Percentiles rank a stretch among this genome's conserved stretches.
Evolutionary conservation across 78 protist genomes (phyloP).

Genomic region (Dictyostelium intermedium): DNA sequence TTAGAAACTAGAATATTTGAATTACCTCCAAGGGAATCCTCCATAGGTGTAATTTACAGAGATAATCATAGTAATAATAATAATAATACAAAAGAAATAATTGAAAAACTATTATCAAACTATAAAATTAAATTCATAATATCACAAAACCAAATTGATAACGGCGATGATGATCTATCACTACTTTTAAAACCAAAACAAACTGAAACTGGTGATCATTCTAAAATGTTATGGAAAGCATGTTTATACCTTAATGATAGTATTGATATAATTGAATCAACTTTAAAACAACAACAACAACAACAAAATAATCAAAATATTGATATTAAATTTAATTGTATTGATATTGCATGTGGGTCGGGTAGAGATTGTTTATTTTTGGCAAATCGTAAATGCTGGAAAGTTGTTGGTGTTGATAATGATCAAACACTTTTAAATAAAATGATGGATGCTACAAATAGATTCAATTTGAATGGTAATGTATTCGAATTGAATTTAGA

Average conservation of each 20-base stretch:
- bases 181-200: not conserved
- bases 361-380: slow-evolving; percentile 71
- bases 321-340: not conserved
- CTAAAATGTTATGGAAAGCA: slow-evolving; percentile 53
- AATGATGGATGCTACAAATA: not conserved
- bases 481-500: not conserved
- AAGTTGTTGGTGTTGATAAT: slow-evolving; percentile 32
- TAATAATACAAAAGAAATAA: not conserved
- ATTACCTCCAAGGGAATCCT: slow-evolving; percentile 59
- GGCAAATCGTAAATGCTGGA: not conserved
- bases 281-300: not conserved
- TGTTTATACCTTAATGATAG: not conserved
- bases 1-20: slow-evolving; percentile 41
- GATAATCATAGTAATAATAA: not conserved
- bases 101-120: not conserved
- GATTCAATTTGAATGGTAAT: slow-evolving; percentile 2
- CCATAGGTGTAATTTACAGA: not conserved
- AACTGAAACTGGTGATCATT: not conserved
- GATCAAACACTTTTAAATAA: slow-evolving; percentile 31
- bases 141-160: not conserved
- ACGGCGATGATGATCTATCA: not conserved
- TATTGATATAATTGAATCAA: slow-evolving; percentile 15
- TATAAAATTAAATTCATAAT: not conserved
- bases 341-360: slow-evolving; percentile 81
- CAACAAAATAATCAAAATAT: not conserved